Evolutionary conservation across 768 basidiomycete genomes (phyloP), one percentile per base, ranked within the genome.

Genomic region (Boletellus sp.): DNA sequence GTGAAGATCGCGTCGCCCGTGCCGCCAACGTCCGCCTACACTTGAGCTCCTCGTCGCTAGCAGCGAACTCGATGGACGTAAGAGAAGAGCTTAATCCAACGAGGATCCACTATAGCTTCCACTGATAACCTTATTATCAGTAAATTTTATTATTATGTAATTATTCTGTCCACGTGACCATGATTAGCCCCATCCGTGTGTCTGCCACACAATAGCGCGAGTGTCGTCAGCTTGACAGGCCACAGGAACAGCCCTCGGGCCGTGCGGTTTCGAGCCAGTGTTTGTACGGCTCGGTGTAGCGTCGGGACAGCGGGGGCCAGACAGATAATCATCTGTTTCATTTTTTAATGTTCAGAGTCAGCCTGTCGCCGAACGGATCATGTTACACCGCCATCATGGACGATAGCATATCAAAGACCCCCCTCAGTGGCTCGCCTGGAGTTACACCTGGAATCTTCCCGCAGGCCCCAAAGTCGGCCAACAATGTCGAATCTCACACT

Each of bases 61-160:
- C 57, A 46, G 51, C 42, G 56, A 54, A 22, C 68, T 54, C 59
- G 55, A 60, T 62, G 57, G 68, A 68, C 67, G 66, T 67, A 64
- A 65, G 59, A 54, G 60, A 69, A 69, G 56, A 57, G 42, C 33
- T 44, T 39, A 37, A 52, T 55, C 62, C 52, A 62, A 58, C 56
- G 56, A 55, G 62, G 61, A 64, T 61, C 52, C 40, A 36, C 44
- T 59, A 45, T 34, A 41, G 38, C 57, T 36, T 47, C 36, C 51
- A 36, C 44, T 52, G 57, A 57, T 54, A 63, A 64, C 61, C 56
- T 53, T 53, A 52, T 49, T 51, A 53, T 51, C 50, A 43, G 16
- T 6, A 50, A 59, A 51, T 48, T 51, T 33, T 38, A 23, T 16
- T 38, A 43, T 47, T 46, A 59, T 19, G 13, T 50, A 47, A 48